Conservation (phyloP, 1,284 basidiomycete genomes). For the Flammula alnicola region DNA sequence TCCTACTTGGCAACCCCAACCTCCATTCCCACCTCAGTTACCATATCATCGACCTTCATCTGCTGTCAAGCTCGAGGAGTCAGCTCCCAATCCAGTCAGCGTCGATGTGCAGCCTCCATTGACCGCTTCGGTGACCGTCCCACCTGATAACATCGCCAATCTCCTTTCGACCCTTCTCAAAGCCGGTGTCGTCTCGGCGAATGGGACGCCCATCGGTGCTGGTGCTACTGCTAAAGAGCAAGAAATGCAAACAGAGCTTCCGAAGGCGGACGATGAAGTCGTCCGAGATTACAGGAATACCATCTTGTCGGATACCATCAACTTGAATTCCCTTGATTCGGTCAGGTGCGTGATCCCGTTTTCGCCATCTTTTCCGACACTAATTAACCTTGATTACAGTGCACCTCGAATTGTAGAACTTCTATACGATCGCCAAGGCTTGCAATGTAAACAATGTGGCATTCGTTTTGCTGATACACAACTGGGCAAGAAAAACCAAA, state of each 20-base stretch:
- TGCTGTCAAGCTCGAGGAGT: constrained; percentile 17
- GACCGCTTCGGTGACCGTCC: constrained; percentile 23
- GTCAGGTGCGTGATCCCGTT: constrained; percentile 56
- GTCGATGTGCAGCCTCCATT: constrained; percentile 15
- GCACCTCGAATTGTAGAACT: constrained; percentile 65
- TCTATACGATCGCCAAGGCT: constrained; percentile 75
- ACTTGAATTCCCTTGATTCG: constrained; percentile 74
- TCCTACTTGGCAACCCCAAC: constrained; percentile 25
- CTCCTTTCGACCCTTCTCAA: constrained; percentile 71
- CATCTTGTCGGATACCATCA: constrained; percentile 72
- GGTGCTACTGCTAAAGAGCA: constrained; percentile 45
- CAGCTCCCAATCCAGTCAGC: neutral
- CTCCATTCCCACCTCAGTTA: constrained; percentile 23
- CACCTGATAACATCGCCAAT: constrained; percentile 53
- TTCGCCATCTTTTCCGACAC: neutral
- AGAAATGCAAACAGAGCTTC: constrained; percentile 32
- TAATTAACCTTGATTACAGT: constrained; percentile 48
- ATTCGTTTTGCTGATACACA: constrained; percentile 80
- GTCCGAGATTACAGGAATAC: constrained; percentile 68
- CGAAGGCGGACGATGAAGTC: constrained; percentile 48
- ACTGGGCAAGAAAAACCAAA: constrained; percentile 77
- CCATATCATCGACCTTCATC: constrained; percentile 9
- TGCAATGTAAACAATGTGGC: constrained; percentile 95
- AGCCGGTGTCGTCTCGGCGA: constrained; percentile 71
- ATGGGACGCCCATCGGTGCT: constrained; percentile 54